These are phyloP conservation scores for Lasiosphaeria miniovina DNA, from an alignment of 495 filamentous ascomycete genomes.

Conservation along the genomic window DNA sequence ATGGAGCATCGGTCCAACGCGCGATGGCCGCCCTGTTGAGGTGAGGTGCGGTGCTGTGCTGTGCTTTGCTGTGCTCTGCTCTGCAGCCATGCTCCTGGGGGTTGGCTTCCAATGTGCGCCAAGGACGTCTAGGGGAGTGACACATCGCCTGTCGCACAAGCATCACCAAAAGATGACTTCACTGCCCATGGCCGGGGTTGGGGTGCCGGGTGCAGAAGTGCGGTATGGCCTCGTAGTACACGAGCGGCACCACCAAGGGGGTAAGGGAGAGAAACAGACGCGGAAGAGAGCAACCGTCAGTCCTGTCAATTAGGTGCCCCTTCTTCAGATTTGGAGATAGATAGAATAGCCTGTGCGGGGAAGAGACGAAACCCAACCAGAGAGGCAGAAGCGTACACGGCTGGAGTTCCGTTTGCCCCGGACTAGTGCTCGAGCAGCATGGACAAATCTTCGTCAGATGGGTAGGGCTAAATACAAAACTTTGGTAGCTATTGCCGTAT, in stretches of 20 bases:
- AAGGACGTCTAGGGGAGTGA: slow-evolving; percentile 9
- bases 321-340: no score
- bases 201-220: background rate
- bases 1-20: slow-evolving; percentile 1
- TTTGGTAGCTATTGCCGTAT: no score
- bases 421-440: no score
- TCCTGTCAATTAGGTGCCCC: no score
- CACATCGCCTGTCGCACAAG: slow-evolving; percentile 4
- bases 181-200: background rate
- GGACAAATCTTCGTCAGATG: no score
- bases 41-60: no score
- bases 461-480: no score
- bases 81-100: slow-evolving; percentile 7
- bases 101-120: slow-evolving; percentile 7
- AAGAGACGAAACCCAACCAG: no score
- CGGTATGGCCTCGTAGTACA: background rate
- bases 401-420: no score
- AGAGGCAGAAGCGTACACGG: no score
- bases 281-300: background rate
- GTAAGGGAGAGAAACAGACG: background rate
- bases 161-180: slow-evolving; percentile 7
- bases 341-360: no score
- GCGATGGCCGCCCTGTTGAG: background rate
- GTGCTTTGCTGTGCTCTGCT: background rate
- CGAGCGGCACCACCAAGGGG: background rate